A percentile compares a stretch with the other conserved stretches of the same genome.
Conservation (phyloP, 768 basidiomycete genomes). For the Amanita subjunquillea region DNA sequence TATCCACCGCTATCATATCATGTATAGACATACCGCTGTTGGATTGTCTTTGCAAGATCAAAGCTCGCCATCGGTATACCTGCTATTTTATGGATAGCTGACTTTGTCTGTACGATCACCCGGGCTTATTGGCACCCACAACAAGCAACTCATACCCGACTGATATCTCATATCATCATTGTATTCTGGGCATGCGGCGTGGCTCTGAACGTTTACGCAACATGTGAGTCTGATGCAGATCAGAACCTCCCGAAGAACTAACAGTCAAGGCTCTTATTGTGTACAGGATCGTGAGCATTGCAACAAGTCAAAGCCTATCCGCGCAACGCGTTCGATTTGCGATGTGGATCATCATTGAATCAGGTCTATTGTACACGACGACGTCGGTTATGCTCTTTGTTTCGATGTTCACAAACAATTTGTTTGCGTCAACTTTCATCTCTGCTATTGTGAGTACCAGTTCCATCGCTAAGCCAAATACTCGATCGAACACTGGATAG, state of each 20-base stretch:
- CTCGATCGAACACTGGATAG: not conserved
- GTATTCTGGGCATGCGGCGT: conserved; percentile 12
- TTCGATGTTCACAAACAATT: not conserved
- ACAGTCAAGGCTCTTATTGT: not conserved
- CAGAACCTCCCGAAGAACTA: not conserved
- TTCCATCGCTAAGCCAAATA: not conserved
- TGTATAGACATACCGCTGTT: conserved; percentile 11
- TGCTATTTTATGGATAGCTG: conserved; percentile 9
- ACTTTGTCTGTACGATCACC: conserved; percentile 3
- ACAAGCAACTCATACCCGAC: not conserved
- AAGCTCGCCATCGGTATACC: conserved; percentile 7
- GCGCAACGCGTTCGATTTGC: conserved; percentile 1
- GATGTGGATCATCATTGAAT: conserved; percentile 4
- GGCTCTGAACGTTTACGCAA: conserved; percentile 11
- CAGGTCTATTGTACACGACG: not conserved
- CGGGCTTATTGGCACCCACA: conserved; percentile 2
- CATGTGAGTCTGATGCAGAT: conserved; percentile 7
- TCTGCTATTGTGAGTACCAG: conserved; percentile 3
- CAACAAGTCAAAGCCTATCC: not conserved
- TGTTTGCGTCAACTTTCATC: not conserved
- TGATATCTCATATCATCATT: not conserved
- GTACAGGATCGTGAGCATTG: not conserved
- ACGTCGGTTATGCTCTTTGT: not conserved
- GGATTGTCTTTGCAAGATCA: conserved; percentile 11
- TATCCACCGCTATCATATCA: not conserved